Percentiles rank a stretch among this genome's conserved stretches.
These are phyloP conservation scores for Aspergillus steynii DNA, from an alignment of 495 filamentous ascomycete species.

Conservation along the genomic window DNA sequence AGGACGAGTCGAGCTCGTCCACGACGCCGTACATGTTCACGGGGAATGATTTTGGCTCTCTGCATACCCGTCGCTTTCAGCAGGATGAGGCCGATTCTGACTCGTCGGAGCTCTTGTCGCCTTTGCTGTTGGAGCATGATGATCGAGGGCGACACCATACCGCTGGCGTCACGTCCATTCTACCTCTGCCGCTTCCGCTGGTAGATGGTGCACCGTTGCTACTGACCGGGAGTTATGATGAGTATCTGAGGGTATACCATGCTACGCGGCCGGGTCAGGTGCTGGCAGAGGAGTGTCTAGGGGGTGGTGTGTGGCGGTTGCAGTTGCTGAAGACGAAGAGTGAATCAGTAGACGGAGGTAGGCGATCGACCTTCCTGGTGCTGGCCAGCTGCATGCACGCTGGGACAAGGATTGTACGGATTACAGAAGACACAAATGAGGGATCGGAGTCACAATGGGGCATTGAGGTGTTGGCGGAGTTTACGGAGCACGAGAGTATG, in stretches of 20 bases:
- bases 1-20: neutral
- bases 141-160: constrained; percentile 57
- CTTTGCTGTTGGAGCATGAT: constrained; percentile 28
- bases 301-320: constrained; percentile 90
- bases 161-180: constrained; percentile 86
- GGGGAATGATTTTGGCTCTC: constrained; percentile 36
- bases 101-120: constrained; percentile 21
- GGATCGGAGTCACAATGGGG: constrained; percentile 43
- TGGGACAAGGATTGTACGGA: constrained; percentile 67
- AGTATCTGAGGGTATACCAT: constrained; percentile 69
- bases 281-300: constrained; percentile 63
- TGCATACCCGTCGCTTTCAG: constrained; percentile 33
- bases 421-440: constrained; percentile 32
- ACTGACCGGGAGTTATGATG: constrained; percentile 92
- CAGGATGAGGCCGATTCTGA: constrained; percentile 16
- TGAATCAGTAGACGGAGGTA: constrained; percentile 8
- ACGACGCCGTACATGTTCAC: constrained; percentile 35
- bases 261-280: constrained; percentile 40
- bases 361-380: constrained; percentile 50
- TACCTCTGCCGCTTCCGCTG: constrained; percentile 56
- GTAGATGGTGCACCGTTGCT: constrained; percentile 51
- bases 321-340: constrained; percentile 51
- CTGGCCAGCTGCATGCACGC: constrained; percentile 95
- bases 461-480: constrained; percentile 68
- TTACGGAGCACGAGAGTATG: constrained; percentile 92